A percentile compares a stretch with the other conserved stretches of the same genome.
Evolutionary conservation across 2,329 filamentous ascomycete species (phyloP).

Genomic region (Corniculantispora saksenae): DNA sequence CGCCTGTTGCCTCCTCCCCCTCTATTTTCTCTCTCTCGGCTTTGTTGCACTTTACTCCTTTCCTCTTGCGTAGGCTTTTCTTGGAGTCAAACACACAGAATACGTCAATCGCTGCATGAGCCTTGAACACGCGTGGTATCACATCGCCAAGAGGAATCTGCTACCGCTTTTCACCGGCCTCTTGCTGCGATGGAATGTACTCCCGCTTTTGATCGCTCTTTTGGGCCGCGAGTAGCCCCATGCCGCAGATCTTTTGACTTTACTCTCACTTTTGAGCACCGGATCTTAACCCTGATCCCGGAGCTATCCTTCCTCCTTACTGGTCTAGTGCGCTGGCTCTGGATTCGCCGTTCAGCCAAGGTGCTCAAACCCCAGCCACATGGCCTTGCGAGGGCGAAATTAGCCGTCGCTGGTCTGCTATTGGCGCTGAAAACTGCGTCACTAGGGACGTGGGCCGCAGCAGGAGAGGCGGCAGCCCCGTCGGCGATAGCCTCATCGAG

Average conservation of each 20-base stretch:
- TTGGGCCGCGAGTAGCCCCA: conserved; percentile 1
- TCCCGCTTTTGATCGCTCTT: neutral
- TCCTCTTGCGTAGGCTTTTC: neutral
- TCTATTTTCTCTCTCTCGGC: conserved; percentile 1
- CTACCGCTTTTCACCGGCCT: neutral
- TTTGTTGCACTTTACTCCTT: neutral
- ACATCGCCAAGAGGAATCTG: neutral
- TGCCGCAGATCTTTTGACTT: conserved; percentile 11
- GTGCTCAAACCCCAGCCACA: conserved; percentile 1
- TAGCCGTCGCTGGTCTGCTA: neutral
- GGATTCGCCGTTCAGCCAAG: neutral
- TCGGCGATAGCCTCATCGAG: neutral
- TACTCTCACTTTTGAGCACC: conserved; percentile 11
- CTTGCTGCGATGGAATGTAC: conserved; percentile 1
- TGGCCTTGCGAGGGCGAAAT: conserved; percentile 5
- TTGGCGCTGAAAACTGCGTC: conserved; percentile 5
- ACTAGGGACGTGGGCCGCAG: neutral
- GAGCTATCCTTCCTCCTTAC: neutral
- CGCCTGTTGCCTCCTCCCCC: neutral
- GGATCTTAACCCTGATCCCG: neutral
- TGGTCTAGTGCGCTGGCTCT: conserved; percentile 4
- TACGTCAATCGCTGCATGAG: neutral
- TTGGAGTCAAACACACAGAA: neutral
- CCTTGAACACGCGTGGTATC: neutral
- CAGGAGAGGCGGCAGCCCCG: neutral